Percentiles rank a stretch among this genome's conserved stretches.
These are phyloP conservation scores for Pugionium cornutum DNA, from an alignment of 345 rosid genomes.

Conservation along the genomic window DNA sequence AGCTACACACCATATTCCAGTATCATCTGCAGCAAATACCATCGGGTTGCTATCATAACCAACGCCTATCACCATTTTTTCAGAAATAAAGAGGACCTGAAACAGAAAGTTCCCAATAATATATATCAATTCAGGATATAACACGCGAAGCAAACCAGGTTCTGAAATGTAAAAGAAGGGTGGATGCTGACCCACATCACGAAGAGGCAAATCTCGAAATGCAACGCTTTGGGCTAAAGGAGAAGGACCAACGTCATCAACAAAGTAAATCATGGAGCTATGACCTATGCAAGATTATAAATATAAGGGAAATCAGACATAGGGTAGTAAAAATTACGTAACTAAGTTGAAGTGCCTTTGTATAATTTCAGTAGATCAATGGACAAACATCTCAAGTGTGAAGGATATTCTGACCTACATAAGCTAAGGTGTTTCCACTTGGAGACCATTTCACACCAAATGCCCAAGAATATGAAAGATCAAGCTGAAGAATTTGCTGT, in stretches of 20 bases:
- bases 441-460: slow-evolving; percentile 99
- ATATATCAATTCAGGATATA: slow-evolving; percentile 36
- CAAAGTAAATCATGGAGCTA: slow-evolving; percentile 94
- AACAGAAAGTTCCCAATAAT: slow-evolving; percentile 20
- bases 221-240: slow-evolving; percentile 94
- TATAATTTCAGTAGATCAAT: not conserved
- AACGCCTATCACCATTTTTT: slow-evolving; percentile 88
- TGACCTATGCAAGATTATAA: slow-evolving; percentile 60
- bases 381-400: slow-evolving; percentile 16
- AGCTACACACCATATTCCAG: slow-evolving; percentile 81
- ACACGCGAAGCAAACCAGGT: slow-evolving; percentile 30
- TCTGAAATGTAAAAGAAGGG: slow-evolving; percentile 46
- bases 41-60: slow-evolving; percentile 94
- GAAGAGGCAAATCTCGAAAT: slow-evolving; percentile 92
- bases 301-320: slow-evolving; percentile 31
- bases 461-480: slow-evolving; percentile 98
- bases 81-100: slow-evolving; percentile 89
- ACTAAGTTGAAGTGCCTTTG: slow-evolving; percentile 15
- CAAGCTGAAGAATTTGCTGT: slow-evolving; percentile 98
- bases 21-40: slow-evolving; percentile 95
- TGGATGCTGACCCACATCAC: slow-evolving; percentile 99
- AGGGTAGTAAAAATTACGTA: slow-evolving; percentile 1
- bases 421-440: slow-evolving; percentile 92
- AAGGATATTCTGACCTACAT: slow-evolving; percentile 76
- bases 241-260: slow-evolving; percentile 95